phyloP scores from a whole-genome alignment of 1,284 basidiomycete genomes.

The Vanrija sp. region DNA sequence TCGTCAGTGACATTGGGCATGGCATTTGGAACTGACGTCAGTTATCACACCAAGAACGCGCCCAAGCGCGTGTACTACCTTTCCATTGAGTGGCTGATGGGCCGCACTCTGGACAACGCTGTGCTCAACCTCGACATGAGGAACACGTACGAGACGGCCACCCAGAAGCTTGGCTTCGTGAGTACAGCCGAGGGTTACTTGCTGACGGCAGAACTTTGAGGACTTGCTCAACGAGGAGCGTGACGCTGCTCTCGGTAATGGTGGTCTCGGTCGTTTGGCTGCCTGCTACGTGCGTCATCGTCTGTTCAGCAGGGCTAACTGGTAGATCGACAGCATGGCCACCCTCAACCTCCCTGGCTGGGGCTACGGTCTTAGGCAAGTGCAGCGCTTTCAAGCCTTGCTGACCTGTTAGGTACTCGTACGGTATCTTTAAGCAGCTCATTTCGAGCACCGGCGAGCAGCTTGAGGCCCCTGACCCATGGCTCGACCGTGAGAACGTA shows the following conservation, averaged over 20 bases:
- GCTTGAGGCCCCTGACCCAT: conserved; percentile 88
- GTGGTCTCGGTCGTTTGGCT: conserved; percentile 78
- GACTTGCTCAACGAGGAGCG: conserved; percentile 80
- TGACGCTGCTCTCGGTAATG: conserved; percentile 82
- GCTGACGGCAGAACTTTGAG: conserved; percentile 58
- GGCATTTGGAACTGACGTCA: conserved; percentile 7
- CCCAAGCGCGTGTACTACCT: conserved; percentile 70
- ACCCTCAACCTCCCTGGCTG: conserved; percentile 77
- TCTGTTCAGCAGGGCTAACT: conserved; percentile 7
- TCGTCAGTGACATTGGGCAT: conserved; percentile 15
- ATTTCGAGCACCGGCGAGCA: conserved; percentile 68
- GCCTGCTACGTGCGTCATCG: conserved; percentile 70
- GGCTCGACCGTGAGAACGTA: conserved; percentile 78
- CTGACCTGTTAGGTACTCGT: conserved; percentile 58
- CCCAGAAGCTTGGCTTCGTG: conserved; percentile 64
- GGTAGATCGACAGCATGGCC: conserved; percentile 53
- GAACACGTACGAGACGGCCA: conserved; percentile 63
- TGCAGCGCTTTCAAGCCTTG: conserved; percentile 3
- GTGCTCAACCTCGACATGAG: conserved; percentile 82
- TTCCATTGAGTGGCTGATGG: conserved; percentile 70
- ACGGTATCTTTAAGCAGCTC: conserved; percentile 92
- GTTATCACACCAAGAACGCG: conserved; percentile 44
- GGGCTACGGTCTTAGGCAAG: conserved; percentile 74
- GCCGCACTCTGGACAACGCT: conserved; percentile 81
- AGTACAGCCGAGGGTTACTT: conserved; percentile 15